Conservation (phyloP, 1,139 yeast genomes). For the Casaregolazyma suthepensis region DNA sequence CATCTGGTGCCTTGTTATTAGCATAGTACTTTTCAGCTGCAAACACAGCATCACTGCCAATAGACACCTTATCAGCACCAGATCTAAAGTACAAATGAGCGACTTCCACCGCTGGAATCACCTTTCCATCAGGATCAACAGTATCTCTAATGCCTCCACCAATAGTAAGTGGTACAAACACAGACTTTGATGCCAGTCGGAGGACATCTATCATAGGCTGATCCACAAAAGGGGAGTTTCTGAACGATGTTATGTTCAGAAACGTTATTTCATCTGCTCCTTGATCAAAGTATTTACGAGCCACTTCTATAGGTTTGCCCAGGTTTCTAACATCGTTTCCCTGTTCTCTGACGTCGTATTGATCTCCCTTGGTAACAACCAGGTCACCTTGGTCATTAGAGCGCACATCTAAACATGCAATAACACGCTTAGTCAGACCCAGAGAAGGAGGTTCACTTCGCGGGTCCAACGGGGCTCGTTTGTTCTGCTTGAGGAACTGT, state of each 20-base stretch:
- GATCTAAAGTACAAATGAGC: constrained; percentile 88
- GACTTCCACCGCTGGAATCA: constrained; percentile 78
- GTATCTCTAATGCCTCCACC: constrained; percentile 97
- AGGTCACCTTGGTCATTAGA: constrained; percentile 89
- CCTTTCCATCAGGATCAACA: constrained; percentile 65
- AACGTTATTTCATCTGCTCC: constrained; percentile 98
- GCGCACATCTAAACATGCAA: constrained; percentile 96
- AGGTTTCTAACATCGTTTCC: constrained; percentile 66
- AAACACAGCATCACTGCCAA: constrained; percentile 92
- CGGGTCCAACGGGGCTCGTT: constrained; percentile 14
- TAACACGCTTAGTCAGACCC: constrained; percentile 82
- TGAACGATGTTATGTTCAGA: constrained; percentile 86
- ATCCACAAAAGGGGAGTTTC: constrained; percentile 86
- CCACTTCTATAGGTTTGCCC: constrained; percentile 93
- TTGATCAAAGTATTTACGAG: constrained; percentile 79
- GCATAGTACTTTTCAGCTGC: constrained; percentile 81
- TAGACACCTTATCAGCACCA: constrained; percentile 96
- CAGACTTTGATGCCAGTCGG: constrained; percentile 73
- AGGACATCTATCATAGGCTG: constrained; percentile 93
- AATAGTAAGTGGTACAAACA: constrained; percentile 92
- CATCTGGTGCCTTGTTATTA: constrained; percentile 51
- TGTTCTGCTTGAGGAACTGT: constrained; percentile 55
- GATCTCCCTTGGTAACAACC: constrained; percentile 97
- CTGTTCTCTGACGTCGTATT: constrained; percentile 88
- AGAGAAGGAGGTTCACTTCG: constrained; percentile 6